phyloP scores from a whole-genome alignment of 192 early-diverging fungal genomes.

The Diversispora eburnea region DNA sequence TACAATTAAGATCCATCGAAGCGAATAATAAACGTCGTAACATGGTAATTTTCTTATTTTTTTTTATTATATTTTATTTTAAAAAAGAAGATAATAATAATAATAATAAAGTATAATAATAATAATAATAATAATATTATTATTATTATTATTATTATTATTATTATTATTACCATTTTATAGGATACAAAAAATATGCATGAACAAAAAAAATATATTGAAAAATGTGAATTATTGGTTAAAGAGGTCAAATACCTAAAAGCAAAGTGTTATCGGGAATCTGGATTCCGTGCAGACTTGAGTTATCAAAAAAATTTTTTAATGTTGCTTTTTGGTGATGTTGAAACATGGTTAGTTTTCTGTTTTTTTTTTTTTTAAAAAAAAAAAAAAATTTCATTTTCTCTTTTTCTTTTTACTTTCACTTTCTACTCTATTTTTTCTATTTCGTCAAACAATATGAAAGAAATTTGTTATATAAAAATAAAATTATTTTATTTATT shows the following conservation, averaged over 20 bases:
- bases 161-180: not conserved
- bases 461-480: too few species aligned
- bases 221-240: conserved; percentile 1
- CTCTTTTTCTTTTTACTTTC: too few species aligned
- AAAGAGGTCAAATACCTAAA: conserved; percentile 24
- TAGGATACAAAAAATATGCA: conserved; percentile 7
- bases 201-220: conserved; percentile 12
- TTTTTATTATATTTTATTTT: too few species aligned
- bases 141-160: not conserved
- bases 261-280: conserved; percentile 15
- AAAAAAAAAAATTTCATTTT: too few species aligned
- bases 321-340: conserved; percentile 10
- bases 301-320: conserved; percentile 27
- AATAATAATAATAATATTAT: too few species aligned
- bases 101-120: too few species aligned
- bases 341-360: conserved; percentile 11
- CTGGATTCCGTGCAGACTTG: conserved; percentile 21
- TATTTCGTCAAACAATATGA: too few species aligned
- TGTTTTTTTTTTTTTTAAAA: too few species aligned
- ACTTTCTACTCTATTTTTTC: too few species aligned
- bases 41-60: too few species aligned
- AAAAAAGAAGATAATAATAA: too few species aligned
- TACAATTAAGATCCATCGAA: not conserved
- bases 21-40: not conserved
- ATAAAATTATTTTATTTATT: too few species aligned